Evolutionary conservation across 2,329 filamentous ascomycete genomes (phyloP), one percentile per base, ranked within the genome.

Genomic region (Cercospora janseana): DNA sequence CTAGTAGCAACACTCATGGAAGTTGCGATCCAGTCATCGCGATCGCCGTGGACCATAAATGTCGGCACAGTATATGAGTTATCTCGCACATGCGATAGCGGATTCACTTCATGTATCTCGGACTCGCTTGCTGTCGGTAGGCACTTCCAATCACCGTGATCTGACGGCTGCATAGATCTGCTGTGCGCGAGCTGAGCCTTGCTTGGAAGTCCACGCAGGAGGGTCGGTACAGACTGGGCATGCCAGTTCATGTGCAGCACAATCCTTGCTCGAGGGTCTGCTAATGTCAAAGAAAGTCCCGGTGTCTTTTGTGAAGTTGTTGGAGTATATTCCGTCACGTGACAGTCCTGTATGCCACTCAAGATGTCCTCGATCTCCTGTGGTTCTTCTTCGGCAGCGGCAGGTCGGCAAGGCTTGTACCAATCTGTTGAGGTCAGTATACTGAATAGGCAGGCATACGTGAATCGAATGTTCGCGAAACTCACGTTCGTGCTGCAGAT

Each of bases 231-330:
- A 7, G 49, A 28, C 23, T 47, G 43, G 2, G 43, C 29, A 6
- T 34, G 38, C 43, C 49, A 52, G 16, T 38, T 40, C 24, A 38
- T 34, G 35, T 52, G 49, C 35, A 47, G 43, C 13, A 52, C 26
- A 43, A 52, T 42, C n/a, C 26, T 4, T 15, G 32, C 24, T 20
- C 43, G 49, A 3, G 20, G 26, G 24, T 52, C 49, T 15, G 29
- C 15, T 3, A 52, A 7, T 6, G 31, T 35, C 7, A 35, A 35
- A n/a, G 27, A 32, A 6, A 45, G 42, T 2, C 9, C 6, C 16
- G 26, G 42, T 7, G n/a, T 31, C n/a, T 45, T 31, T 20, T 34
- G 15, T 7, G 18, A 8, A 16, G 31, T 34, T n/a, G 23, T 6
- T 18, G 42, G 42, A 16, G 42, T 31, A 20, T 45, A 31, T 4